Evolutionary conservation across 2,329 filamentous ascomycete species (phyloP), one percentile per base, ranked within the genome.

Genomic region (Alternaria longipes): DNA sequence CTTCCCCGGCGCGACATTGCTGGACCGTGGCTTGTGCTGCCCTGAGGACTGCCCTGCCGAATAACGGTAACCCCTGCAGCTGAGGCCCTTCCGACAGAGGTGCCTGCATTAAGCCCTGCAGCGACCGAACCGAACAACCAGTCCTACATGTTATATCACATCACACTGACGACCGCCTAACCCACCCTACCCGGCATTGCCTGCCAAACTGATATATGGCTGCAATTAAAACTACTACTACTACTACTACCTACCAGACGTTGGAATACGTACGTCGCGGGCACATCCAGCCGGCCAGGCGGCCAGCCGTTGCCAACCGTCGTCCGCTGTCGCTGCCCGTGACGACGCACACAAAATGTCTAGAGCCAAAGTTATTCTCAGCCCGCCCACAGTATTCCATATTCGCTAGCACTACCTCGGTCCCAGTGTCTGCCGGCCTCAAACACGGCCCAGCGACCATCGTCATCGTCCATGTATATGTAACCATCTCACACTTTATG

Each of bases 81-180:
- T 12, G 18, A 18, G 12, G 18, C 18, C 45, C 16, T 34, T 36
- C n/a, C 28, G 46, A 14, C n/a, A 34, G 8, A 11, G 11, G 55
- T 57, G 55, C 55, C 55, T 57, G 55, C 55, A 57, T 52, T n/a
- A 38, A 51, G 36, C 54, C 55, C 40, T 42, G 40, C 40, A 42
- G 40, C 40, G 38, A 42, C 20, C 20, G 40, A 42, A 12, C 40
- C 38, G 18, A 22, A 22, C 38, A 41, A 3, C 8, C n/a, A 40
- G 38, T 9, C 18, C 16, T 20, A 20, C 18, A 38, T 38, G 16
- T 11, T 30, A 30, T 11, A 11, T 8, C 14, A n/a, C 14, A 38
- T 38, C 34, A n/a, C 34, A n/a, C 7, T 38, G 32, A 36, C 32
- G 32, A 30, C 28, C 9, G 11, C 28, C 24, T 26, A 30, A 30